Evolutionary conservation across 345 rosid genomes (phyloP).

Genomic region (Ceriops tagal): DNA sequence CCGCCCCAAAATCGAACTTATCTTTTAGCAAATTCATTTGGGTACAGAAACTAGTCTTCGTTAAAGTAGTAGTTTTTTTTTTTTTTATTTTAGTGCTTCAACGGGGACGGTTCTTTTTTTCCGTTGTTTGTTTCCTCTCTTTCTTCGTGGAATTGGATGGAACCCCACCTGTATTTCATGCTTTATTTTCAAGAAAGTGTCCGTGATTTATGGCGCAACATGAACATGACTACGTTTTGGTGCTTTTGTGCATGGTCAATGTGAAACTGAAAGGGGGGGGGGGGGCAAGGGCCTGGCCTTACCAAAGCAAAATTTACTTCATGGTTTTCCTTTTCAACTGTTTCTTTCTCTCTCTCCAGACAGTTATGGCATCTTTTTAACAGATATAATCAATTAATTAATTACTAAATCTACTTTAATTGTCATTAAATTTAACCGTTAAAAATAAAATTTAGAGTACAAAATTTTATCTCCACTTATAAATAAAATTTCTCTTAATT

Average conservation of each 20-base stretch:
- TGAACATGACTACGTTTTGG: not conserved
- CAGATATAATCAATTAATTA: conserved; percentile 12
- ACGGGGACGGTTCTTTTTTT: not conserved
- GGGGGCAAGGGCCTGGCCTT: not conserved
- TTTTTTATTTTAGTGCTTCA: not conserved
- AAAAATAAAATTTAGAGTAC: too few relatives aligned
- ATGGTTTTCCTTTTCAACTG: not conserved
- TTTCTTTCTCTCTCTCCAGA: not conserved
- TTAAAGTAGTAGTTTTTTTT: not conserved
- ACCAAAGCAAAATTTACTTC: not conserved
- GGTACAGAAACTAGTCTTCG: not conserved
- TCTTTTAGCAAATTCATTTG: not conserved
- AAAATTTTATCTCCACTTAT: too few relatives aligned
- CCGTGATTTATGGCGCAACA: not conserved
- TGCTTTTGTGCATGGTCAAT: not conserved
- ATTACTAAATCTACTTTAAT: too few relatives aligned
- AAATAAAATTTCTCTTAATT: too few relatives aligned
- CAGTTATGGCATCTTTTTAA: not conserved
- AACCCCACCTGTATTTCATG: conserved; percentile 21
- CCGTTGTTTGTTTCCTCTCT: not conserved
- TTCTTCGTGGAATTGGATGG: not conserved
- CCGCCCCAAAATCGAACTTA: not conserved
- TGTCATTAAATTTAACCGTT: too few relatives aligned
- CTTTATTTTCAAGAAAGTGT: conserved; percentile 4
- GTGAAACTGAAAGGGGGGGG: not conserved